Base-by-base conservation (phyloP, 2,329 filamentous ascomycete genomes). In the Penicillium palitans region DNA sequence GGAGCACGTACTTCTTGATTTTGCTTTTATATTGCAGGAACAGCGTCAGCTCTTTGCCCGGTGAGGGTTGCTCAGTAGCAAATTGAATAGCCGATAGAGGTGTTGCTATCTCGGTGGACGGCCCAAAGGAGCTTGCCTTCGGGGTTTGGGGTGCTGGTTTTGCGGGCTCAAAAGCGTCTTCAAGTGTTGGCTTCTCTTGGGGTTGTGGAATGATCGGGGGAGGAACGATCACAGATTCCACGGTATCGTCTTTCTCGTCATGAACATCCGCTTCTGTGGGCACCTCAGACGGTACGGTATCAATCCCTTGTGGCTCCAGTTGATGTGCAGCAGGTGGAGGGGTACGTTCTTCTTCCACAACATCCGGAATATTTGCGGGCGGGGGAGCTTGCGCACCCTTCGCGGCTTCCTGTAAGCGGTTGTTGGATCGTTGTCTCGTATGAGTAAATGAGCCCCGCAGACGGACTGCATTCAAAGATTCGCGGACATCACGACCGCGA, bases 11-110 rank as follows among this genome's bases (percentile, higher is more conserved):
- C 74, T 98, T 98, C 78, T 97, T 98, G 67, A 98, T 93, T 72
- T 95, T 95, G 67, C 90, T 95, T 73, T 96, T 96, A 79, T 98
- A 97, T 76, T 98, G 93, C 61, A 98, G 76, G 73, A 98, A 99
- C 40, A 99, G 79, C 0, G 93, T 98, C 51, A 99, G 81, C 66
- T 97, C 92, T 72, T 96, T 96, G 9, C 87, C 88, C 7, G 87
- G 91, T 44, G 75, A 75, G 0, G 89, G 90, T 52, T 82, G 81
- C 42, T 88, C 87, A 24, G 85, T 80, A 31, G 78, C 74, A 62
- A 85, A 86, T 42, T 82, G 82, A 52, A 81, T 79, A 29, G 81
- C 79, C 56, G 81, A 84, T 17, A 76, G 71, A 21, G 77, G 74
- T 0, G 73, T 76, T 10, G 68, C 68, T 33, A 71, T 61, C 33